Percentiles rank a stretch among this genome's conserved stretches.
Evolutionary conservation across 2,329 filamentous ascomycete species (phyloP).

Genomic region (Venturia aucupariae): DNA sequence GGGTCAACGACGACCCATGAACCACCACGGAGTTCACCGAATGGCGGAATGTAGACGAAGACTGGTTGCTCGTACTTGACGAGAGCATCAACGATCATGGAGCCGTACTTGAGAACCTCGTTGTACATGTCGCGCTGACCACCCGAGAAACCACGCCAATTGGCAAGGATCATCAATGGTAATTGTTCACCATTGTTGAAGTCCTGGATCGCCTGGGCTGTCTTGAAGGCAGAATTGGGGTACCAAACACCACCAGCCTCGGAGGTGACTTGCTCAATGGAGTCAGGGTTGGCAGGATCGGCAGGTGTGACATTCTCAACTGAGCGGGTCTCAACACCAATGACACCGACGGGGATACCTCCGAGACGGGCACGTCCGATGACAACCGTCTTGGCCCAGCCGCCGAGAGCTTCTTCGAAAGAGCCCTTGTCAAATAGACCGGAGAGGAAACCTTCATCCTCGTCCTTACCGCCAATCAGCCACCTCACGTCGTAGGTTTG

Average conservation of each 20-base stretch:
- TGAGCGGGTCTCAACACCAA: conserved; percentile 88
- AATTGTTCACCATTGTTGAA: conserved; percentile 99
- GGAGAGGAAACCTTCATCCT: conserved; percentile 74
- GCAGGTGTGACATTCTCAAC: conserved; percentile 96
- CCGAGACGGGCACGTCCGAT: conserved; percentile 92
- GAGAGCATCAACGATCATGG: conserved; percentile 95
- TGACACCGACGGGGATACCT: conserved; percentile 97
- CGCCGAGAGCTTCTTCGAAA: conserved; percentile 91
- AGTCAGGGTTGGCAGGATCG: conserved; percentile 96
- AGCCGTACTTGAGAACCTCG: conserved; percentile 98
- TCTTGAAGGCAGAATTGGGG: conserved; percentile 99
- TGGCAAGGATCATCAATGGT: conserved; percentile 96
- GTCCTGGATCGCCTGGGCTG: conserved; percentile 94
- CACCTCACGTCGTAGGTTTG: conserved; percentile 87
- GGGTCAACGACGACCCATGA: conserved; percentile 98
- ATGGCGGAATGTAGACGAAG: conserved; percentile 97
- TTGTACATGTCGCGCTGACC: conserved; percentile 99
- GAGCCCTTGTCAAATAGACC: conserved; percentile 96
- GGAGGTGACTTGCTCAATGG: conserved; percentile 86
- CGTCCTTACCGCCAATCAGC: conserved; percentile 81
- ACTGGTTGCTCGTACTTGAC: conserved; percentile 98
- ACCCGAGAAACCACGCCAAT: conserved; percentile 99
- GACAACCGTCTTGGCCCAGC: conserved; percentile 95
- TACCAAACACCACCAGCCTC: conserved; percentile 99
- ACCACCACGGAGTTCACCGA: conserved; percentile 92